These are phyloP conservation scores for Mycena metata DNA, from an alignment of 768 basidiomycete genomes.

Conservation along the genomic window DNA sequence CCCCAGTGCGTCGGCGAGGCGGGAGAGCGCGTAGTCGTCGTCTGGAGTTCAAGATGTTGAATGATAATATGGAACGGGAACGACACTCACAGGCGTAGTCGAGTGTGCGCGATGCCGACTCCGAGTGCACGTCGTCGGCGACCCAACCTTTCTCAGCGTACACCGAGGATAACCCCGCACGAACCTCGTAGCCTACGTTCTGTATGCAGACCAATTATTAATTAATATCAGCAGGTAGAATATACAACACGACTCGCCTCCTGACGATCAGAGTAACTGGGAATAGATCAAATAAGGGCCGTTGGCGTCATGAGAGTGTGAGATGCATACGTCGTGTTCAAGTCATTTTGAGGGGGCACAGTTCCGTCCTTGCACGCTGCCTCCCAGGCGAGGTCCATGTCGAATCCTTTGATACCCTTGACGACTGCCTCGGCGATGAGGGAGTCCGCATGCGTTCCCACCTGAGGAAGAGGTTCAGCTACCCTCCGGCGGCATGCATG, in stretches of 20 bases:
- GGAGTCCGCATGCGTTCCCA: slow-evolving; percentile 85
- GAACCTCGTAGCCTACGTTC: slow-evolving; percentile 84
- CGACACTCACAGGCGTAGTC: slow-evolving; percentile 77
- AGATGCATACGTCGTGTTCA: slow-evolving; percentile 59
- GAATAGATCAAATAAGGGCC: slow-evolving; percentile 1
- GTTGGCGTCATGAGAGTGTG: too few relatives aligned
- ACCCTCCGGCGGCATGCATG: neutral
- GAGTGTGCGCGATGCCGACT: slow-evolving; percentile 82
- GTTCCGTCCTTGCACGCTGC: slow-evolving; percentile 83
- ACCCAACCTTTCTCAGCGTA: slow-evolving; percentile 82
- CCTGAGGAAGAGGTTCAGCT: slow-evolving; percentile 49
- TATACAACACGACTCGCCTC: slow-evolving; percentile 58
- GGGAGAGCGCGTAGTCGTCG: slow-evolving; percentile 81
- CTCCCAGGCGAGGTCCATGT: slow-evolving; percentile 75
- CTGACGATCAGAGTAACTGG: slow-evolving; percentile 78
- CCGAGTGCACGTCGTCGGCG: slow-evolving; percentile 82
- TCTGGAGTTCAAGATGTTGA: slow-evolving; percentile 57
- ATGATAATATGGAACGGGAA: neutral
- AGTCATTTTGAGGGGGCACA: slow-evolving; percentile 71
- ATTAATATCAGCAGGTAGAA: neutral
- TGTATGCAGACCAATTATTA: slow-evolving; percentile 42
- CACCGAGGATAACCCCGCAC: slow-evolving; percentile 80
- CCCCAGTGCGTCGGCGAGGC: slow-evolving; percentile 68
- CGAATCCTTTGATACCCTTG: slow-evolving; percentile 75
- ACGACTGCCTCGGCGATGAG: slow-evolving; percentile 79